Percentiles rank a stretch among this genome's conserved stretches.
phyloP scores from a whole-genome alignment of 306 rosid species.

The Hippophae rhamnoides region DNA sequence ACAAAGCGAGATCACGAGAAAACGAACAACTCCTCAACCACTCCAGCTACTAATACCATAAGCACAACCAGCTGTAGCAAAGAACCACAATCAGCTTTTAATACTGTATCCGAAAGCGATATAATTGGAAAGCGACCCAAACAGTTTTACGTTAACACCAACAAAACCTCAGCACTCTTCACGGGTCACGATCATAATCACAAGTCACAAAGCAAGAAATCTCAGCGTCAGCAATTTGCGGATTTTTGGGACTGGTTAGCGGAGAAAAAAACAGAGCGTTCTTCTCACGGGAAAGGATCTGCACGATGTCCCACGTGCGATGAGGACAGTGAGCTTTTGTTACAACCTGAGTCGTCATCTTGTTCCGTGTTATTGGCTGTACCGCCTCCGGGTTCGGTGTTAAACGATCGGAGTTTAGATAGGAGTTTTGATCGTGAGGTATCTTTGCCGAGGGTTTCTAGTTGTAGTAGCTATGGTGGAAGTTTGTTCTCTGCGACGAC shows the following conservation, averaged over 20 bases:
- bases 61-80: background rate
- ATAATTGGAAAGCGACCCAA: slow-evolving; percentile 31
- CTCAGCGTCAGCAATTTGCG: slow-evolving; percentile 27
- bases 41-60: background rate
- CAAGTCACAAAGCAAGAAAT: slow-evolving; percentile 22
- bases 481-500: slow-evolving; percentile 85
- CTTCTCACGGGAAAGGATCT: background rate
- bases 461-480: slow-evolving; percentile 75
- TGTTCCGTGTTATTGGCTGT: background rate
- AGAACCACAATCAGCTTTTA: background rate
- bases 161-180: slow-evolving; percentile 38
- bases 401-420: slow-evolving; percentile 43
- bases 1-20: slow-evolving; percentile 57
- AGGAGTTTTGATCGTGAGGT: slow-evolving; percentile 57
- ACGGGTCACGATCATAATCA: slow-evolving; percentile 19
- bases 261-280: slow-evolving; percentile 35
- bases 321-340: slow-evolving; percentile 42
- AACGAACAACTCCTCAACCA: slow-evolving; percentile 6
- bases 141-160: slow-evolving; percentile 14
- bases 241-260: slow-evolving; percentile 53
- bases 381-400: slow-evolving; percentile 18
- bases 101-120: slow-evolving; percentile 5
- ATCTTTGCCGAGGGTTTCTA: slow-evolving; percentile 57
- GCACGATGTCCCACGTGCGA: slow-evolving; percentile 20
- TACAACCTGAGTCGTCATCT: slow-evolving; percentile 18